Evolutionary conservation across 2,329 filamentous ascomycete genomes (phyloP).

Genomic region (Zymoseptoria ardabiliae): DNA sequence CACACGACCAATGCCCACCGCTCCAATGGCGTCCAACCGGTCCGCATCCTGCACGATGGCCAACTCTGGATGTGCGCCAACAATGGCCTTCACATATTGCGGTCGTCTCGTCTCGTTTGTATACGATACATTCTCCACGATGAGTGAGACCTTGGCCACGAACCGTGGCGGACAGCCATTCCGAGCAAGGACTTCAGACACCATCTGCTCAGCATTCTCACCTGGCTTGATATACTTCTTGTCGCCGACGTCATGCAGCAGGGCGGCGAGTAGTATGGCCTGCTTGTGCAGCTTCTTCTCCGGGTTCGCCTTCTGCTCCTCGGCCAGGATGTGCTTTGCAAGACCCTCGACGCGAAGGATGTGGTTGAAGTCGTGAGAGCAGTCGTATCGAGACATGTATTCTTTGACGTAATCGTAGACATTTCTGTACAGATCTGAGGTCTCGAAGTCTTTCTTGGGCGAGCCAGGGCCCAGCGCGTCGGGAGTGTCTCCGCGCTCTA

Average conservation of each 20-base stretch:
- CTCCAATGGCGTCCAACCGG: constrained; percentile 82
- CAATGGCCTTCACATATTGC: constrained; percentile 49
- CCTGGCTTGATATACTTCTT: constrained; percentile 60
- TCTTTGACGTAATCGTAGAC: constrained; percentile 54
- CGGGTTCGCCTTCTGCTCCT: constrained; percentile 20
- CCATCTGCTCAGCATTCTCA: constrained; percentile 50
- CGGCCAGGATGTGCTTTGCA: constrained; percentile 55
- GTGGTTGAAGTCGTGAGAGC: constrained; percentile 81
- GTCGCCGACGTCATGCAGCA: constrained; percentile 86
- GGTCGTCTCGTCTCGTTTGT: constrained; percentile 64
- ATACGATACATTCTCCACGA: constrained; percentile 74
- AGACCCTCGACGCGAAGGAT: constrained; percentile 73
- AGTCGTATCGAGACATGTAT: constrained; percentile 74
- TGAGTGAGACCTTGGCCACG: constrained; percentile 59
- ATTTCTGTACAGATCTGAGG: constrained; percentile 24
- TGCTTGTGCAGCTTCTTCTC: constrained; percentile 21
- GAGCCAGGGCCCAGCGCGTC: not conserved
- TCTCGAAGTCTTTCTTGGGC: constrained; percentile 20
- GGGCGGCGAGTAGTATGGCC: constrained; percentile 29
- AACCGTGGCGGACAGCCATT: constrained; percentile 52
- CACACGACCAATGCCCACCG: constrained; percentile 70
- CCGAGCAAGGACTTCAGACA: constrained; percentile 49
- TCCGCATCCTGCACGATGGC: constrained; percentile 89
- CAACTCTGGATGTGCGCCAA: constrained; percentile 63
- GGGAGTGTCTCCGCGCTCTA: not conserved